These are phyloP conservation scores for Rhododendron vialii DNA, from an alignment of 148 eudicot genomes.

Conservation along the genomic window DNA sequence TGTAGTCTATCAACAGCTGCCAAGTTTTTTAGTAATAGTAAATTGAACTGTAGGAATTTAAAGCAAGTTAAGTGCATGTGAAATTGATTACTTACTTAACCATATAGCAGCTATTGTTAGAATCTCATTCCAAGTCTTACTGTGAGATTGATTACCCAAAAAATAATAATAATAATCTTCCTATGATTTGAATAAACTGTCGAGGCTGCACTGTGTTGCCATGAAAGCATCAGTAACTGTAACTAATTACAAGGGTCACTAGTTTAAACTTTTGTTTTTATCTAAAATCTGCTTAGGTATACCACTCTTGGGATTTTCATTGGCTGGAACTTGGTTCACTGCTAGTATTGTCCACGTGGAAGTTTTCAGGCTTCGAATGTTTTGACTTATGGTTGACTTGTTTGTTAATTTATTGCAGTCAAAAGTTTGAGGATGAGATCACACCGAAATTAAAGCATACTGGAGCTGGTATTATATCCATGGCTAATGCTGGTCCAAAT, in stretches of 20 bases:
- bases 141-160: background rate
- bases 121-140: background rate
- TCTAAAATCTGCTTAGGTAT: background rate
- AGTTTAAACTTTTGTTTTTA: background rate
- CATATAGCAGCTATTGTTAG: background rate
- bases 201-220: background rate
- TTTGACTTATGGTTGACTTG: conserved; percentile 6
- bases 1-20: background rate
- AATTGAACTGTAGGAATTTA: background rate
- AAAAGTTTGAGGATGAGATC: conserved; percentile 84
- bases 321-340: background rate
- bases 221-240: background rate
- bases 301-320: background rate
- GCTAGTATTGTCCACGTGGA: background rate
- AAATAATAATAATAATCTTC: background rate
- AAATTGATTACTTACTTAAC: background rate
- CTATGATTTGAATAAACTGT: background rate
- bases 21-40: background rate
- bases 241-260: background rate
- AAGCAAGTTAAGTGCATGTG: background rate
- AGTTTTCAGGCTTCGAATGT: background rate
- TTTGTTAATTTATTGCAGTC: conserved; percentile 38
- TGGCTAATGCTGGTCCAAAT: conserved; percentile 99
- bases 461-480: conserved; percentile 90
- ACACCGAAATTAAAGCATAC: conserved; percentile 71